These are phyloP conservation scores for Euphorbia pulcherrima DNA, from an alignment of 345 rosid genomes.

Conservation along the genomic window DNA sequence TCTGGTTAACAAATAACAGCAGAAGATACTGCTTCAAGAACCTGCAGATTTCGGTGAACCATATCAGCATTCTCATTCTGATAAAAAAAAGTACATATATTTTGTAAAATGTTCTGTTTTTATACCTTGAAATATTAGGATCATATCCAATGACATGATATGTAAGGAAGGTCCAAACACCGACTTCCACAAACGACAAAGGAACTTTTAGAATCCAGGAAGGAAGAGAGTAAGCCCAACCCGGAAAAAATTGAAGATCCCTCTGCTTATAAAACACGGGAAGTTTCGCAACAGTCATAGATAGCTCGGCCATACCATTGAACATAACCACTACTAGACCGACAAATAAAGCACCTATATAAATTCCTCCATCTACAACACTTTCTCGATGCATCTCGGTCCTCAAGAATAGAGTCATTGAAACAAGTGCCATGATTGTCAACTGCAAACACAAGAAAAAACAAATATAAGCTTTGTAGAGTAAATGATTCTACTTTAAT, in stretches of 20 bases:
- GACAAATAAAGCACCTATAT: conserved; percentile 60
- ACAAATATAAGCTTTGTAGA: neutral
- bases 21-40: conserved; percentile 36
- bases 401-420: conserved; percentile 11
- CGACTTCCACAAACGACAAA: conserved; percentile 17
- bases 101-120: neutral
- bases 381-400: conserved; percentile 10
- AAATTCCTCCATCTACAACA: conserved; percentile 42
- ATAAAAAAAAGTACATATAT: neutral
- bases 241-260: conserved; percentile 61
- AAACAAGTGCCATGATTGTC: neutral
- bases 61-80: neutral
- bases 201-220: conserved; percentile 21
- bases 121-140: conserved; percentile 22
- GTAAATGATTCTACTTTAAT: too few relatives aligned
- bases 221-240: conserved; percentile 53
- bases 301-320: conserved; percentile 66
- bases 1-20: conserved; percentile 35
- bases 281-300: conserved; percentile 71
- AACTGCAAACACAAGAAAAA: neutral
- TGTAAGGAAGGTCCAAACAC: conserved; percentile 12
- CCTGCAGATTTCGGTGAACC: conserved; percentile 25
- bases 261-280: conserved; percentile 81
- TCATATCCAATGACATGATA: conserved; percentile 26
- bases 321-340: conserved; percentile 47